Evolutionary conservation across 1,284 basidiomycete genomes (phyloP).

Genomic region (Naganishia liquefaciens): DNA sequence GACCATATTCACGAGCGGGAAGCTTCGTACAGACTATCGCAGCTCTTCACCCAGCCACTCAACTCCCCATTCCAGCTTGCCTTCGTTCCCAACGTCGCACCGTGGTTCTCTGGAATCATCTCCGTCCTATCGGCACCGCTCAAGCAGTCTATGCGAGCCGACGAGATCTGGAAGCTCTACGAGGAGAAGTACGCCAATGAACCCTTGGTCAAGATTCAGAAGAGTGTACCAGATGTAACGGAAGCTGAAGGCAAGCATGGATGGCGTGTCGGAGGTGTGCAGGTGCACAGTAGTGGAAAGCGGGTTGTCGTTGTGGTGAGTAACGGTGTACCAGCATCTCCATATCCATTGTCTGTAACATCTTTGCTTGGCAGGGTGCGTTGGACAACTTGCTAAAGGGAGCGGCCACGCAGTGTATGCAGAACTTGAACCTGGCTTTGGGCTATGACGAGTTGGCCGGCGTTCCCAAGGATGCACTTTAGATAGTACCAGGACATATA

Average conservation of each 20-base stretch:
- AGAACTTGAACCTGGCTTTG: constrained; percentile 94
- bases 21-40: constrained; percentile 76
- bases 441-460: constrained; percentile 90
- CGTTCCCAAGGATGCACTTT: constrained; percentile 60
- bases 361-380: constrained; percentile 63
- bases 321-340: constrained; percentile 37
- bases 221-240: constrained; percentile 71
- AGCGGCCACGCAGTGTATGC: constrained; percentile 92
- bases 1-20: constrained; percentile 99
- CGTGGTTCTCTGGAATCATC: constrained; percentile 97
- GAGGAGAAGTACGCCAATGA: constrained; percentile 76
- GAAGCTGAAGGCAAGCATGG: constrained; percentile 82
- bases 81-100: constrained; percentile 83
- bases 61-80: constrained; percentile 64
- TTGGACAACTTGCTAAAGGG: constrained; percentile 96
- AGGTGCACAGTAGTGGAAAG: constrained; percentile 84
- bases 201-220: constrained; percentile 67
- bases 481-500: constrained; percentile 9
- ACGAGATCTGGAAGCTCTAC: constrained; percentile 73
- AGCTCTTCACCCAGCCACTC: constrained; percentile 55
- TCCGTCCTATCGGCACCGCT: constrained; percentile 82
- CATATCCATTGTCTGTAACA: constrained; percentile 18
- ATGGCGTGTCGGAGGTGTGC: constrained; percentile 88
- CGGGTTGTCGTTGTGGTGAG: constrained; percentile 86
- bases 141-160: constrained; percentile 64